Conservation (phyloP, 169 alveolate species). For the Cryptosporidium sp. region DNA sequence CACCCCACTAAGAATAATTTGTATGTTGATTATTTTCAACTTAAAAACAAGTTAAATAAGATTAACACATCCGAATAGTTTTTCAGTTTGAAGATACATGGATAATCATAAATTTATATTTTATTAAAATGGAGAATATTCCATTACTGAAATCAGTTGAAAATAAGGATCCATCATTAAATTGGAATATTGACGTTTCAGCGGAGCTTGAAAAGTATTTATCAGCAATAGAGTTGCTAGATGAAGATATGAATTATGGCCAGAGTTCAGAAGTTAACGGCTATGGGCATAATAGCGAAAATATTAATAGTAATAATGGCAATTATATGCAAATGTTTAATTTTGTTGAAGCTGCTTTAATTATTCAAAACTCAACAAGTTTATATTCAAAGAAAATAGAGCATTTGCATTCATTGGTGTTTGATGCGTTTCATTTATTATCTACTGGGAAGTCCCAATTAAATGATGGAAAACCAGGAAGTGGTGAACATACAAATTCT, state of each 20-base stretch:
- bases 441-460: slow-evolving; percentile 45
- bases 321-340: slow-evolving; percentile 50
- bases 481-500: background rate
- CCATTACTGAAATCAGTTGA: slow-evolving; percentile 56
- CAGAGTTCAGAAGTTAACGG: slow-evolving; percentile 35
- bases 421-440: slow-evolving; percentile 46
- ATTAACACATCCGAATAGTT: background rate
- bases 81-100: background rate
- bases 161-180: slow-evolving; percentile 63
- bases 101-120: background rate
- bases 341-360: slow-evolving; percentile 71
- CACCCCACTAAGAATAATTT: slow-evolving; percentile 42
- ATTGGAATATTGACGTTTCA: slow-evolving; percentile 75
- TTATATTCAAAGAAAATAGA: slow-evolving; percentile 65
- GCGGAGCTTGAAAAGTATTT: slow-evolving; percentile 65
- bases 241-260: slow-evolving; percentile 52
- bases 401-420: slow-evolving; percentile 58
- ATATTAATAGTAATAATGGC: background rate
- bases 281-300: background rate
- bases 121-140: slow-evolving; percentile 15
- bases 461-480: background rate
- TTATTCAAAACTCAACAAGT: slow-evolving; percentile 67
- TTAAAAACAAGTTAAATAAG: background rate
- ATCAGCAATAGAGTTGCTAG: slow-evolving; percentile 61
- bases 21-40: background rate